Evolutionary conservation across 2,329 filamentous ascomycete genomes (phyloP).

Genomic region (Volutella citrinella): DNA sequence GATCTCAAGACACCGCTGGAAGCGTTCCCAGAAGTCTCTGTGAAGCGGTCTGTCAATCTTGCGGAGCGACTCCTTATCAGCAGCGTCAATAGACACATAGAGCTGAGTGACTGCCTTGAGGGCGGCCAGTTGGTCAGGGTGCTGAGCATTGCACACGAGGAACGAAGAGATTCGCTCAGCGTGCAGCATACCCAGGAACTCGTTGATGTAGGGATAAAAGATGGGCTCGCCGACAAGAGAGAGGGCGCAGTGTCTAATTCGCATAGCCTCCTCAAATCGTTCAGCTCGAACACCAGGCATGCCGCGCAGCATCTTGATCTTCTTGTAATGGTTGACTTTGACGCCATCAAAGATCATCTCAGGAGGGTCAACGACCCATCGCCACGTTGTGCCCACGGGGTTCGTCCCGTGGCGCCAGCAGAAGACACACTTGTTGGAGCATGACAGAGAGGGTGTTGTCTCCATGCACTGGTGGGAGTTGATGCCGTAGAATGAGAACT

Average conservation of each 20-base stretch:
- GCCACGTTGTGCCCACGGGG: slow-evolving; percentile 93
- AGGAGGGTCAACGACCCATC: slow-evolving; percentile 90
- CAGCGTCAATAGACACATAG: slow-evolving; percentile 94
- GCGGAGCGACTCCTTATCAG: slow-evolving; percentile 80
- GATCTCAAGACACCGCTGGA: slow-evolving; percentile 87
- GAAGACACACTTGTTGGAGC: slow-evolving; percentile 98
- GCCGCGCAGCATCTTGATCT: slow-evolving; percentile 95
- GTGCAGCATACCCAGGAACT: slow-evolving; percentile 82
- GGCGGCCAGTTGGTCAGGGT: slow-evolving; percentile 82
- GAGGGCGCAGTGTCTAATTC: slow-evolving; percentile 88
- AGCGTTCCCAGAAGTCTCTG: slow-evolving; percentile 96
- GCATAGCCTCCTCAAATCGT: slow-evolving; percentile 88
- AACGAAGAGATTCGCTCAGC: slow-evolving; percentile 86
- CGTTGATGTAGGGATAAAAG: slow-evolving; percentile 97
- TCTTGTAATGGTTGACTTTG: slow-evolving; percentile 89
- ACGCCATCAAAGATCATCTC: slow-evolving; percentile 88
- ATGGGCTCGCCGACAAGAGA: slow-evolving; percentile 96
- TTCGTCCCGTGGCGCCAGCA: slow-evolving; percentile 99
- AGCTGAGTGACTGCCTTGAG: slow-evolving; percentile 88
- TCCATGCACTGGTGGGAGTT: slow-evolving; percentile 98
- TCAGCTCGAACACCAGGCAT: slow-evolving; percentile 91
- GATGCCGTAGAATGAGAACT: slow-evolving; percentile 96
- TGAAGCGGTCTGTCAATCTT: slow-evolving; percentile 91
- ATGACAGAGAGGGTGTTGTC: slow-evolving; percentile 90
- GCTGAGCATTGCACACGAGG: slow-evolving; percentile 94